Conservation (phyloP, 768 basidiomycete genomes). For the Trametes gibbosa region DNA sequence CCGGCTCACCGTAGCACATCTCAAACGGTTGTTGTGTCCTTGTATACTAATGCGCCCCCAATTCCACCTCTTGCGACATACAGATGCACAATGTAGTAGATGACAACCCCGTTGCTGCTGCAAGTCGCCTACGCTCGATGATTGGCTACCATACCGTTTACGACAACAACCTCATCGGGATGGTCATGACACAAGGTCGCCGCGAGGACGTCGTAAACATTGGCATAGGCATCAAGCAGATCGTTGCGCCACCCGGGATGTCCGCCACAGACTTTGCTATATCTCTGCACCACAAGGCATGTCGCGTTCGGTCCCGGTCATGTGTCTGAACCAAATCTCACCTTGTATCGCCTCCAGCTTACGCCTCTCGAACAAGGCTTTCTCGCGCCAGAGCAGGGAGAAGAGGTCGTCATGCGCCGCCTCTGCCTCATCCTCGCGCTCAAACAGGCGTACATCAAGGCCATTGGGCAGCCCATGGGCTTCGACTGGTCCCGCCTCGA, state of each 20-base stretch:
- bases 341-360: conserved; percentile 36
- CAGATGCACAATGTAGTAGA: conserved; percentile 38
- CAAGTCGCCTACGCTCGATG: conserved; percentile 66
- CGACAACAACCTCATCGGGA: conserved; percentile 70
- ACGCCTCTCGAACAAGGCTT: conserved; percentile 52
- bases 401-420: conserved; percentile 68
- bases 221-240: conserved; percentile 74
- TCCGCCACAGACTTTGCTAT: conserved; percentile 65
- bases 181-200: conserved; percentile 81
- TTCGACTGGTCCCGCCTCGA: conserved; percentile 83
- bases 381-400: conserved; percentile 48
- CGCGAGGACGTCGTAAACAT: conserved; percentile 77
- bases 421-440: conserved; percentile 76
- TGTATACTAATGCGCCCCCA: too few relatives aligned
- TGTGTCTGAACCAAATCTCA: background rate
- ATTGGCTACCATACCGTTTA: conserved; percentile 77
- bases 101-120: conserved; percentile 56
- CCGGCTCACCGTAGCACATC: background rate
- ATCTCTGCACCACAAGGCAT: conserved; percentile 72
- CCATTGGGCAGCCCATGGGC: conserved; percentile 76
- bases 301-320: conserved; percentile 19
- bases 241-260: conserved; percentile 60
- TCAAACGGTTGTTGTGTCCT: background rate
- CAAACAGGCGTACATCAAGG: conserved; percentile 80
- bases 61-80: background rate